phyloP scores from a whole-genome alignment of 225 moss, liverwort and hornwort genomes.

The Antitrichia curtipendula region DNA sequence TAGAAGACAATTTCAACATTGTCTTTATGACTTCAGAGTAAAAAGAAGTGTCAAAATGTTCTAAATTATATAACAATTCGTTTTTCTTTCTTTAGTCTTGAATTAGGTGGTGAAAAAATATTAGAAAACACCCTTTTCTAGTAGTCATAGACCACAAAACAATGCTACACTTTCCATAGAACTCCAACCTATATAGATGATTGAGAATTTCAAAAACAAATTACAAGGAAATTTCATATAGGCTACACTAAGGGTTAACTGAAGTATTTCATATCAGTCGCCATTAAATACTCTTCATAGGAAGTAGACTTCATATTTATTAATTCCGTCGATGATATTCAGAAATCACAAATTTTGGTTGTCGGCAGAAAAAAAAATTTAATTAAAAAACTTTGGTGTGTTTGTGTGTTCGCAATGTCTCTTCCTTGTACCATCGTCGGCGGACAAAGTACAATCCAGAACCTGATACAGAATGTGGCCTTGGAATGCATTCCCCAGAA shows the following conservation, averaged over 20 bases:
- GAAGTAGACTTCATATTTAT: not conserved
- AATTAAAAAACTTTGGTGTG: not conserved
- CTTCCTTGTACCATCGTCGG: not conserved
- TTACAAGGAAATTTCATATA: not conserved
- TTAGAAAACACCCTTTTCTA: not conserved
- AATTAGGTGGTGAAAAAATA: not conserved
- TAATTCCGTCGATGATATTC: not conserved
- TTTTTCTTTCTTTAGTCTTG: not conserved
- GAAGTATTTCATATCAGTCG: not conserved
- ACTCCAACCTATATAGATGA: no score
- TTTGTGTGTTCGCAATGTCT: not conserved
- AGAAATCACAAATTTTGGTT: no score
- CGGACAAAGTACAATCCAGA: not conserved
- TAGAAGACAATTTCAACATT: accelerated
- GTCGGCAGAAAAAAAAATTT: not conserved
- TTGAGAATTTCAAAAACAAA: not conserved
- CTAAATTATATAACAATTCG: accelerated
- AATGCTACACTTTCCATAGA: not conserved
- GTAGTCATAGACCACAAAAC: not conserved
- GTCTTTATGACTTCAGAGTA: accelerated
- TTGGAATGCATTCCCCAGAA: not conserved
- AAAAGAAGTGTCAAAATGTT: not conserved
- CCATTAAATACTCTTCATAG: not conserved
- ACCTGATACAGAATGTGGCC: not conserved
- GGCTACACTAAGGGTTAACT: not conserved